Percentiles rank a stretch among this genome's conserved stretches.
Evolutionary conservation across 2,329 filamentous ascomycete genomes (phyloP).

Genomic region (Bipolaris gigantea): DNA sequence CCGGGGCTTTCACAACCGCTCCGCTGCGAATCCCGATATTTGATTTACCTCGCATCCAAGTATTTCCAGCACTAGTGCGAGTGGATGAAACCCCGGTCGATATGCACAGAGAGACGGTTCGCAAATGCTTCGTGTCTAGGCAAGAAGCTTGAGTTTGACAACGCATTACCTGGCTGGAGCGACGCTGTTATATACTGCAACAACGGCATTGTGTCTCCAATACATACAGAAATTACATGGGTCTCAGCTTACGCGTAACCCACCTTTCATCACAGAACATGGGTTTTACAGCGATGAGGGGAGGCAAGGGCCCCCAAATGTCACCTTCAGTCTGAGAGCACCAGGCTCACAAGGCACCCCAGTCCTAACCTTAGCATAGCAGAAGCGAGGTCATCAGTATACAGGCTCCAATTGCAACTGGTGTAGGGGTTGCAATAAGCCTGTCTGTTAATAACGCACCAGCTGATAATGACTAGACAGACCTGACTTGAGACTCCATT

Average conservation of each 20-base stretch:
- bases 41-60: slow-evolving; percentile 16
- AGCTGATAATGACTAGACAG: slow-evolving; percentile 6
- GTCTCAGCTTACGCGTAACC: neutral
- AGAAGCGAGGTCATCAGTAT: neutral
- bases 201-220: neutral
- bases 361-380: neutral
- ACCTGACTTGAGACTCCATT: slow-evolving; percentile 12
- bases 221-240: neutral
- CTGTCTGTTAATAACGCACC: slow-evolving; percentile 10
- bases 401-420: neutral
- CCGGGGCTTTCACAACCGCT: slow-evolving; percentile 9
- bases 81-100: slow-evolving; percentile 2
- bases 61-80: neutral
- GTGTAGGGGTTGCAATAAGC: neutral
- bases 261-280: neutral
- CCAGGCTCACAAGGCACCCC: neutral
- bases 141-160: slow-evolving; percentile 21
- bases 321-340: neutral
- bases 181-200: neutral
- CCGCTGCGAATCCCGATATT: slow-evolving; percentile 7
- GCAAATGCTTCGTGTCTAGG: slow-evolving; percentile 18
- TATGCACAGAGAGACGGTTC: slow-evolving; percentile 3
- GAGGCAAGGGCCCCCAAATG: neutral
- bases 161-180: neutral
- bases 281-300: slow-evolving; percentile 4